These are phyloP conservation scores for Mortierella sp. DNA, from an alignment of 371 early-diverging fungal species.

Conservation along the genomic window DNA sequence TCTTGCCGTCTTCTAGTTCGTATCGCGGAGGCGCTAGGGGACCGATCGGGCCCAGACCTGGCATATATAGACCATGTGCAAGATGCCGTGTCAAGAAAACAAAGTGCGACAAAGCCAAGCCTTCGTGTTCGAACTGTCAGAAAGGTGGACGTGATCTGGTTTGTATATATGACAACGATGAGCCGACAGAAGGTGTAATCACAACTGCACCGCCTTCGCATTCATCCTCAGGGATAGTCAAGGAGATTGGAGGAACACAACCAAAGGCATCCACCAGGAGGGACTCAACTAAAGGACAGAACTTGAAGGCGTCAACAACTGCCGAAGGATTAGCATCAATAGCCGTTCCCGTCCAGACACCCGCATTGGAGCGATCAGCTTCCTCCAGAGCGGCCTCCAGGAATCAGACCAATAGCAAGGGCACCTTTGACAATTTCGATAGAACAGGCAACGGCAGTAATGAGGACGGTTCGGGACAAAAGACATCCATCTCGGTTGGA, in stretches of 20 bases:
- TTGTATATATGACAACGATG: constrained; percentile 43
- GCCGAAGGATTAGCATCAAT: too few species aligned
- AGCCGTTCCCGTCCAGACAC: too few species aligned
- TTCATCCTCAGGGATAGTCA: neutral
- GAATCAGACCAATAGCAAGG: too few species aligned
- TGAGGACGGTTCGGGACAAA: too few species aligned
- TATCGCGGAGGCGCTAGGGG: constrained; percentile 4
- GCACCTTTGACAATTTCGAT: too few species aligned
- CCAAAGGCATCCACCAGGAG: neutral
- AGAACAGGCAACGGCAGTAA: too few species aligned
- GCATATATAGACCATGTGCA: constrained; percentile 40
- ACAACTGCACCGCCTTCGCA: neutral
- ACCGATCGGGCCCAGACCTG: constrained; percentile 19
- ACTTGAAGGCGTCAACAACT: neutral
- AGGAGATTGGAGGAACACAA: neutral
- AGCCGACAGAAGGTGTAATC: constrained; percentile 16
- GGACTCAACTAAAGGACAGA: neutral
- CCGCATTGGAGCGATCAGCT: too few species aligned
- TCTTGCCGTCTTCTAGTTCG: neutral
- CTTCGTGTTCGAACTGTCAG: constrained; percentile 34
- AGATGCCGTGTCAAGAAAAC: constrained; percentile 43
- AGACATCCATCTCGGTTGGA: too few species aligned
- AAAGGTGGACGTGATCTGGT: constrained; percentile 20
- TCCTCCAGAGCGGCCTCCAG: too few species aligned
- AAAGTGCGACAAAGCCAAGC: constrained; percentile 33